Conservation (phyloP, 257 asterid species). For the Fraxinus excelsior region DNA sequence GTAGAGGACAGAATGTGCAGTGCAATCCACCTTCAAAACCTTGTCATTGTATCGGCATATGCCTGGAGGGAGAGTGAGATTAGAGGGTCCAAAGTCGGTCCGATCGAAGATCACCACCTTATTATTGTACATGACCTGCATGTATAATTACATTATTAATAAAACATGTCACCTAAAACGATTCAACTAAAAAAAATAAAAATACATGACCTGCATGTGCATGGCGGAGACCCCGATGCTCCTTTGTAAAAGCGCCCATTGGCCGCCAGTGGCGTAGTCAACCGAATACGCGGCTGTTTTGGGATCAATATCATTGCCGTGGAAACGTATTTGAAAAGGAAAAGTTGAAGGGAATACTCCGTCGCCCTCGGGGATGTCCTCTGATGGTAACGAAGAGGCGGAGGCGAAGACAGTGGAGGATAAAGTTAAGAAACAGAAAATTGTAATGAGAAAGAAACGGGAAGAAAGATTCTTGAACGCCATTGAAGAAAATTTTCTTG, state of each 20-base stretch:
- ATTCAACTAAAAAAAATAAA: no score
- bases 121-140: slow-evolving; percentile 61
- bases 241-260: slow-evolving; percentile 54
- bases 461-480: slow-evolving; percentile 29
- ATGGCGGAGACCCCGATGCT: slow-evolving; percentile 79
- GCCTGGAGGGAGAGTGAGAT: slow-evolving; percentile 57
- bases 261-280: slow-evolving; percentile 38
- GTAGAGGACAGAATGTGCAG: slow-evolving; percentile 75
- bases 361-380: neutral
- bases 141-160: slow-evolving; percentile 25
- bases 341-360: neutral
- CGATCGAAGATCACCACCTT: slow-evolving; percentile 77
- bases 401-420: neutral
- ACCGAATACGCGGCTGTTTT: neutral
- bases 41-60: slow-evolving; percentile 58
- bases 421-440: slow-evolving; percentile 8
- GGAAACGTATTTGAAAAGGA: neutral
- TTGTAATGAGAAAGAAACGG: slow-evolving; percentile 5
- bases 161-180: neutral
- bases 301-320: neutral
- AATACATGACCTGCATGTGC: slow-evolving; percentile 61
- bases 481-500: slow-evolving; percentile 26
- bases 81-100: slow-evolving; percentile 76
- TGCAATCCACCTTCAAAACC: slow-evolving; percentile 48
- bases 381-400: neutral